Conservation (phyloP, 2,329 filamentous ascomycete species). For the Fusarium pseudoanthophilum region DNA sequence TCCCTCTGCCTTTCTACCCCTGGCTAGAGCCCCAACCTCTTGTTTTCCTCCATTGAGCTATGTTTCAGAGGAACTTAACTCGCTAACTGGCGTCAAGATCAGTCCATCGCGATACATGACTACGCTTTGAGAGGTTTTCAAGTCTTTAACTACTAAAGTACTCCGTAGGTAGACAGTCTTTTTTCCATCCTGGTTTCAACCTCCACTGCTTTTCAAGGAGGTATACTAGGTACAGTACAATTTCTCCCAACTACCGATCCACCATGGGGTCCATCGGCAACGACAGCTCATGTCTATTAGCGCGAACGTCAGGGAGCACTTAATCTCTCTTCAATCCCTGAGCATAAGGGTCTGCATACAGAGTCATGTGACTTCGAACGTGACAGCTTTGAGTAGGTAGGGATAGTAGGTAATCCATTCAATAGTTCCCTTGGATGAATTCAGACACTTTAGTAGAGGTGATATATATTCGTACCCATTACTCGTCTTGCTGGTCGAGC, state of each 20-base stretch:
- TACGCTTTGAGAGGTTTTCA: neutral
- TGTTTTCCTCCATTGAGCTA: neutral
- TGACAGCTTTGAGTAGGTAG: neutral
- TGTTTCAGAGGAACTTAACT: neutral
- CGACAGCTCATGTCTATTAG: slow-evolving; percentile 20
- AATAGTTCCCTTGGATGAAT: neutral
- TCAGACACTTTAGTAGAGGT: neutral
- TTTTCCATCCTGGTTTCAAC: slow-evolving; percentile 6
- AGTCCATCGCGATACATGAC: neutral
- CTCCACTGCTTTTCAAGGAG: slow-evolving; percentile 1
- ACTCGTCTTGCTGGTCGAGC: neutral
- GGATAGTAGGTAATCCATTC: neutral
- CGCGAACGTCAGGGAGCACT: slow-evolving; percentile 25
- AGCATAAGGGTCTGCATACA: neutral
- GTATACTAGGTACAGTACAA: neutral
- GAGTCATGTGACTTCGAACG: slow-evolving; percentile 27
- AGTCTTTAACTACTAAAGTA: neutral
- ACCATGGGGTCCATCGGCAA: slow-evolving; percentile 5
- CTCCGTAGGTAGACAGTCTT: neutral
- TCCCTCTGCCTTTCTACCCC: slow-evolving; percentile 14
- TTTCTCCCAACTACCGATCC: slow-evolving; percentile 27
- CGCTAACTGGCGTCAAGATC: neutral
- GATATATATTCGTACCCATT: neutral
- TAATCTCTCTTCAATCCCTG: slow-evolving; percentile 20
- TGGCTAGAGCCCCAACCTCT: slow-evolving; percentile 21